Percentiles rank a stretch among this genome's conserved stretches.
phyloP scores from a whole-genome alignment of 2,329 filamentous ascomycete species.

The Stemphylium lycopersici region DNA sequence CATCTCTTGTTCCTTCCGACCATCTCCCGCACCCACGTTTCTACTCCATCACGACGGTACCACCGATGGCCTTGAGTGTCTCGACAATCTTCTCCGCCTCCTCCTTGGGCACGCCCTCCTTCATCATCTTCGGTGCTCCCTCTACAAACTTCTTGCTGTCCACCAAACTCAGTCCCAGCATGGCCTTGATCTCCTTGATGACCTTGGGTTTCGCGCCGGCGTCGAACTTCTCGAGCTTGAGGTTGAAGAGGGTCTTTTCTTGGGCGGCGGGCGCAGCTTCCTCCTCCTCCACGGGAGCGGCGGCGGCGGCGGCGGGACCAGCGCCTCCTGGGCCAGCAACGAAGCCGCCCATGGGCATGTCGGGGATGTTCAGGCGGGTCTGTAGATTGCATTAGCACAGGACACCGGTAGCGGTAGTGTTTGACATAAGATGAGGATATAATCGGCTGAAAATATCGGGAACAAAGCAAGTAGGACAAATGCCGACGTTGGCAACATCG shows the following conservation, averaged over 20 bases:
- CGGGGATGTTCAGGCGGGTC: slow-evolving; percentile 95
- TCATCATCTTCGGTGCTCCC: slow-evolving; percentile 96
- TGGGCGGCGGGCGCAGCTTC: slow-evolving; percentile 87
- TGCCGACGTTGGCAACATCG: too few species aligned
- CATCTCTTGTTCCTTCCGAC: slow-evolving; percentile 9
- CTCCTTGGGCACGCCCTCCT: slow-evolving; percentile 98
- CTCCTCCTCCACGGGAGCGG: slow-evolving; percentile 74
- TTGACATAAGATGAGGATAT: neutral
- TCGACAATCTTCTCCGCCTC: slow-evolving; percentile 99
- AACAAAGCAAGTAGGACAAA: too few species aligned
- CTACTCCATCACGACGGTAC: slow-evolving; percentile 90
- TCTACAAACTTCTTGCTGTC: slow-evolving; percentile 99
- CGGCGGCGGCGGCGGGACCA: slow-evolving; percentile 65
- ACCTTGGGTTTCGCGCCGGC: slow-evolving; percentile 92
- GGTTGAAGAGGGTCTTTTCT: slow-evolving; percentile 95
- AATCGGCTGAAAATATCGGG: too few species aligned
- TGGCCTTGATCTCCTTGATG: slow-evolving; percentile 98
- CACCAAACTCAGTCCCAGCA: slow-evolving; percentile 93
- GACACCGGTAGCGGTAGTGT: too few species aligned
- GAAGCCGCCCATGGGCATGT: slow-evolving; percentile 93
- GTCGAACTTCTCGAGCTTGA: slow-evolving; percentile 93
- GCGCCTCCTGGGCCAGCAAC: slow-evolving; percentile 65
- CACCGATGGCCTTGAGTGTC: slow-evolving; percentile 90
- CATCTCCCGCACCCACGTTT: neutral
- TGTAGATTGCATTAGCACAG: slow-evolving; percentile 50